A percentile compares a stretch with the other conserved stretches of the same genome.
phyloP scores from a whole-genome alignment of 164 flowering plant species.

The Hamamelis virginiana region DNA sequence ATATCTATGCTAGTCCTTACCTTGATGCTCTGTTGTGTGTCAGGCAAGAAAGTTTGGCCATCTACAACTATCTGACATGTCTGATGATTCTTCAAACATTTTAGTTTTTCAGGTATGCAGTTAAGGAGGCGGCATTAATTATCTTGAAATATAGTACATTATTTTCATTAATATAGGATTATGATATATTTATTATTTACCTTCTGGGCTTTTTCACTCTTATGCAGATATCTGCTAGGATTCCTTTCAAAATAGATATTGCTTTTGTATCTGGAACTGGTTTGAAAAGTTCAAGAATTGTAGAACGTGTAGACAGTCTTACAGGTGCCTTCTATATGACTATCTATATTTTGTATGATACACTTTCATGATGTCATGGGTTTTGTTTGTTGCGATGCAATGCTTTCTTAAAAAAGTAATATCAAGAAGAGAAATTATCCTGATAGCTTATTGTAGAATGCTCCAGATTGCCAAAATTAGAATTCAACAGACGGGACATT shows the following conservation, averaged over 20 bases:
- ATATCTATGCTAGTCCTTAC: too few species aligned
- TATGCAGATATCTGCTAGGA: constrained; percentile 67
- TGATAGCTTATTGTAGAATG: too few species aligned
- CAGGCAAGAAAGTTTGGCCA: constrained; percentile 59
- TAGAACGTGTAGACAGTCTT: constrained; percentile 66
- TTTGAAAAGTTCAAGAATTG: constrained; percentile 43
- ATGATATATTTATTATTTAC: background rate
- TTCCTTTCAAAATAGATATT: constrained; percentile 73
- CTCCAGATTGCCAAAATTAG: too few species aligned
- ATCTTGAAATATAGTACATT: background rate
- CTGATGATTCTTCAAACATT: constrained; percentile 63
- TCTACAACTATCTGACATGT: constrained; percentile 72
- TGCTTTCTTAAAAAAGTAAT: background rate
- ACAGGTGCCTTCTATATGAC: constrained; percentile 51
- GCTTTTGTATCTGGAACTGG: constrained; percentile 75
- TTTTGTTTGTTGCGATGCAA: background rate
- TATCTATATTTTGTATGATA: background rate
- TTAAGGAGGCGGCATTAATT: background rate
- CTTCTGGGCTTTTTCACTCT: constrained; percentile 1
- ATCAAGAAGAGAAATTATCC: too few species aligned
- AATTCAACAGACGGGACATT: too few species aligned
- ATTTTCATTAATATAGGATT: background rate
- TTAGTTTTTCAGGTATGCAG: constrained; percentile 82
- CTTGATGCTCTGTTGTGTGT: constrained; percentile 1
- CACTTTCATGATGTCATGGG: background rate